These are phyloP conservation scores for Amanita molliuscula DNA, from an alignment of 768 basidiomycete species.

Conservation along the genomic window DNA sequence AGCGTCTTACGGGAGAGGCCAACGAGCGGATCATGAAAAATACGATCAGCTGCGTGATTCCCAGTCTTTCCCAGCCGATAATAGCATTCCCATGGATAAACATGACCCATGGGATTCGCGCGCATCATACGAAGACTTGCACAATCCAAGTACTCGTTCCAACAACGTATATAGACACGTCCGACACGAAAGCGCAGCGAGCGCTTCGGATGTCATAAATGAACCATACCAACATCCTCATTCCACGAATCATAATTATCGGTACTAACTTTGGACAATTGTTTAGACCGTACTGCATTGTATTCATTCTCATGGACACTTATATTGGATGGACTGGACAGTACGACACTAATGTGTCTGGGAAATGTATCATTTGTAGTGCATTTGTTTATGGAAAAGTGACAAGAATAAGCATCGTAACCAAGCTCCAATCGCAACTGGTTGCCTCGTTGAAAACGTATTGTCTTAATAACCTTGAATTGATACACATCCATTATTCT, in stretches of 20 bases:
- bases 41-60: slow-evolving; percentile 67
- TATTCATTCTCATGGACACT: neutral
- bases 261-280: slow-evolving; percentile 14
- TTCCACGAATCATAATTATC: slow-evolving; percentile 25
- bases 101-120: slow-evolving; percentile 69
- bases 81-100: slow-evolving; percentile 47
- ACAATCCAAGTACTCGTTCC: slow-evolving; percentile 12
- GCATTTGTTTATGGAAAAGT: neutral
- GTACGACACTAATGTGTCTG: neutral
- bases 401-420: neutral
- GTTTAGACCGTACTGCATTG: neutral
- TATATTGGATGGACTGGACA: neutral
- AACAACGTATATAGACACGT: slow-evolving; percentile 34
- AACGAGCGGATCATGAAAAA: slow-evolving; percentile 72
- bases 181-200: slow-evolving; percentile 42
- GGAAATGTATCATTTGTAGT: neutral
- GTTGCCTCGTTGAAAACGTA: neutral
- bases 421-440: neutral
- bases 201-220: slow-evolving; percentile 44
- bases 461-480: neutral
- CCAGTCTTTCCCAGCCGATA: slow-evolving; percentile 39
- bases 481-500: neutral
- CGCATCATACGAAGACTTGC: slow-evolving; percentile 31
- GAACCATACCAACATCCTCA: slow-evolving; percentile 37
- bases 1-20: slow-evolving; percentile 56